phyloP scores from a whole-genome alignment of 1,139 yeast species.

The Hyphopichia khmerensis region DNA sequence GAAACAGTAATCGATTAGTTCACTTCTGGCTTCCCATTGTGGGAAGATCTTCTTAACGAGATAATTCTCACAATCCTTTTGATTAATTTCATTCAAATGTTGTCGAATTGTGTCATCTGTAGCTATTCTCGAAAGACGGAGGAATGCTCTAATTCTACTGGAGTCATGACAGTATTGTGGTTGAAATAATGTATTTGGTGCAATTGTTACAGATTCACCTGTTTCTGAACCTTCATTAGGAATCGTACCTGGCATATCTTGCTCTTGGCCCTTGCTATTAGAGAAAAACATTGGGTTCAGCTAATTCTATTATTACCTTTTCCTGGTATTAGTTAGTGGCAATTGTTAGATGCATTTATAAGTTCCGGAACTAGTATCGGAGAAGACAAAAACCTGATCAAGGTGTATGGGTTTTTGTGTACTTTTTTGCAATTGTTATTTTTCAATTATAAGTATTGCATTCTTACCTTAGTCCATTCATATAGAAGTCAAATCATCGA shows the following conservation, averaged over 20 bases:
- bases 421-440: too few species aligned
- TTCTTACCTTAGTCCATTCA: too few species aligned
- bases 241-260: neutral
- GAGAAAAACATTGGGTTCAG: too few species aligned
- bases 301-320: neutral
- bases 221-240: neutral
- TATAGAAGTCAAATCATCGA: too few species aligned
- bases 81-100: conserved; percentile 32
- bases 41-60: conserved; percentile 30
- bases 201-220: neutral
- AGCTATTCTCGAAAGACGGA: conserved; percentile 36
- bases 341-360: too few species aligned
- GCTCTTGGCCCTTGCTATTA: neutral
- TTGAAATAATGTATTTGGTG: conserved; percentile 14
- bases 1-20: conserved; percentile 31
- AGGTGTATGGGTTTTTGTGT: too few species aligned
- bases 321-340: too few species aligned
- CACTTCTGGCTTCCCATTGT: conserved; percentile 36
- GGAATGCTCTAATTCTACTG: conserved; percentile 35
- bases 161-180: conserved; percentile 35
- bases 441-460: too few species aligned
- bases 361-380: too few species aligned
- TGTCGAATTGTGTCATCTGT: conserved; percentile 42
- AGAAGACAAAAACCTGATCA: too few species aligned
- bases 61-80: conserved; percentile 26